phyloP scores from a whole-genome alignment of 2,329 filamentous ascomycete genomes.

The Phialophora verrucosa region DNA sequence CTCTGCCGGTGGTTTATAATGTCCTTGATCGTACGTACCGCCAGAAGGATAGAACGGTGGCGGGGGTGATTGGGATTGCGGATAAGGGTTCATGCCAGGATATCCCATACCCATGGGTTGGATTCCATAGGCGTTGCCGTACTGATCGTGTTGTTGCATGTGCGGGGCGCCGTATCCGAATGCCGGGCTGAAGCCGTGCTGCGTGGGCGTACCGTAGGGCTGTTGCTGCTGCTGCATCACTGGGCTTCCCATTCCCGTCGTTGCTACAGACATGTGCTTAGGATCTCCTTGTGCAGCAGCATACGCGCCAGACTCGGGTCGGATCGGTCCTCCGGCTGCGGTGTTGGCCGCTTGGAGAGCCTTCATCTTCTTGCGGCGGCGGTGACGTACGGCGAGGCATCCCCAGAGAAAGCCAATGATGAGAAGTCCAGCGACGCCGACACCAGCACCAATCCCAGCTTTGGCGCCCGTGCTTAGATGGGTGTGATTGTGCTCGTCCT shows the following conservation, averaged over 20 bases:
- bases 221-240: slow-evolving; percentile 16
- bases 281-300: slow-evolving; percentile 3
- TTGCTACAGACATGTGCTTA: slow-evolving; percentile 26
- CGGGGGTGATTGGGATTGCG: slow-evolving; percentile 11
- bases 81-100: slow-evolving; percentile 9
- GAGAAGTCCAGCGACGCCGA: slow-evolving; percentile 47
- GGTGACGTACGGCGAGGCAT: slow-evolving; percentile 24
- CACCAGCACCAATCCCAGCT: slow-evolving; percentile 45
- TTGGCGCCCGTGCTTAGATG: slow-evolving; percentile 41
- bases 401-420: slow-evolving; percentile 22
- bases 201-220: slow-evolving; percentile 4
- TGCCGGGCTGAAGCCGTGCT: slow-evolving; percentile 16
- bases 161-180: slow-evolving; percentile 13
- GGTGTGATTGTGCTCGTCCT: slow-evolving; percentile 5
- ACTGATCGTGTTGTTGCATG: slow-evolving; percentile 5
- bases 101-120: slow-evolving; percentile 6
- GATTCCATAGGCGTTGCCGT: slow-evolving; percentile 8
- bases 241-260: slow-evolving; percentile 26
- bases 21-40: slow-evolving; percentile 4
- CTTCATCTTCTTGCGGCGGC: slow-evolving; percentile 23
- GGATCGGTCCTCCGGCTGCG: slow-evolving; percentile 19
- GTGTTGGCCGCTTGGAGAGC: slow-evolving; percentile 20
- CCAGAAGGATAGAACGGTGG: slow-evolving; percentile 16
- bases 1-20: slow-evolving; percentile 15
- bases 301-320: slow-evolving; percentile 14